phyloP scores from a whole-genome alignment of 2,329 filamentous ascomycete species.

The Furcasterigmium sp. region DNA sequence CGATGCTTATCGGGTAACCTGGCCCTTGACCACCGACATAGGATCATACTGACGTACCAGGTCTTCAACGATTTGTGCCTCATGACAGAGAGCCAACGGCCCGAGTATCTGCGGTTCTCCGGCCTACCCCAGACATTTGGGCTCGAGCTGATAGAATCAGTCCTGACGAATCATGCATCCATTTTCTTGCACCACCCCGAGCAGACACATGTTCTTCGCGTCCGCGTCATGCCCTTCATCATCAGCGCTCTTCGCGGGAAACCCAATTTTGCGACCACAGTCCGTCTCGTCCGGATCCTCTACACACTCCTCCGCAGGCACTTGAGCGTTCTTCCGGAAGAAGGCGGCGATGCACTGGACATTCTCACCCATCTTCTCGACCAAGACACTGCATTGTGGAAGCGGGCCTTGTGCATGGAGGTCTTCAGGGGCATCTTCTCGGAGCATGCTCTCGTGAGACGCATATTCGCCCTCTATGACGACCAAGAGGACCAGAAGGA shows the following conservation, averaged over 20 bases:
- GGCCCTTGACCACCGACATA: not conserved
- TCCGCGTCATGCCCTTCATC: constrained; percentile 76
- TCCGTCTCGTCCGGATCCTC: constrained; percentile 77
- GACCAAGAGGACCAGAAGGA: constrained; percentile 64
- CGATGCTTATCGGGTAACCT: constrained; percentile 69
- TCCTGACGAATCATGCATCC: constrained; percentile 77
- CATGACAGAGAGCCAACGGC: constrained; percentile 76
- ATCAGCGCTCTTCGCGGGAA: constrained; percentile 73
- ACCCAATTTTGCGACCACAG: constrained; percentile 73
- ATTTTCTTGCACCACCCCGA: constrained; percentile 77
- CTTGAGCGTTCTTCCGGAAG: constrained; percentile 65
- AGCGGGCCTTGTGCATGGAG: constrained; percentile 84
- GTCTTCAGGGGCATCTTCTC: constrained; percentile 81
- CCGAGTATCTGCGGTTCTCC: constrained; percentile 76
- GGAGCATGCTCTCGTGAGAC: constrained; percentile 71
- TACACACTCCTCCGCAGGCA: constrained; percentile 78
- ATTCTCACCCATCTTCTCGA: constrained; percentile 83
- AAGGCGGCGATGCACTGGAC: constrained; percentile 78
- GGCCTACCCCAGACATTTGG: constrained; percentile 77
- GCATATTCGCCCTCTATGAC: constrained; percentile 79
- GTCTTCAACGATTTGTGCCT: constrained; percentile 88
- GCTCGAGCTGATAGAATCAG: constrained; percentile 85
- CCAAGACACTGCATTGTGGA: constrained; percentile 80
- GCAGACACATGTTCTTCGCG: constrained; percentile 71
- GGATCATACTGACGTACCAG: constrained; percentile 26